phyloP scores from a whole-genome alignment of 768 basidiomycete genomes.

The Podaxis sp. region DNA sequence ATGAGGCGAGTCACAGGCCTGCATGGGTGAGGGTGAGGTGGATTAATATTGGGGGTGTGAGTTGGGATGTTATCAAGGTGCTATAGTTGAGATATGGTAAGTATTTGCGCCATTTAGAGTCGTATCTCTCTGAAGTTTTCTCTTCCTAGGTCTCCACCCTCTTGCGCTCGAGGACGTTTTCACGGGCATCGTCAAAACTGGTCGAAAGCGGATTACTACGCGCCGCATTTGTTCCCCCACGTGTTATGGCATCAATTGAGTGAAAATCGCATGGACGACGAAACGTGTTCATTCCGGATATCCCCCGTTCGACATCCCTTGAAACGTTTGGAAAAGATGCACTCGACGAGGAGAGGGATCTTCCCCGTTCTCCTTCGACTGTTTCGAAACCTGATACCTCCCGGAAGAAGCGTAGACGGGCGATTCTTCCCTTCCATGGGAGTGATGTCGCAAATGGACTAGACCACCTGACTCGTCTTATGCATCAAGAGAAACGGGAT shows the following conservation, averaged over 20 bases:
- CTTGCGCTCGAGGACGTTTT: slow-evolving; percentile 68
- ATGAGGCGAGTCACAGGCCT: slow-evolving; percentile 40
- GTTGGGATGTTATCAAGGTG: slow-evolving; percentile 72
- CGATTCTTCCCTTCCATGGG: slow-evolving; percentile 22
- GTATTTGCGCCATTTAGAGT: neutral
- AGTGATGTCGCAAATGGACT: slow-evolving; percentile 13
- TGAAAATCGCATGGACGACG: slow-evolving; percentile 11
- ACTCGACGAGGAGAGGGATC: slow-evolving; percentile 4
- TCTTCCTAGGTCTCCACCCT: slow-evolving; percentile 54
- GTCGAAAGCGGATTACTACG: slow-evolving; percentile 70
- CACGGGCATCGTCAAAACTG: slow-evolving; percentile 49
- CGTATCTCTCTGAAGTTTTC: neutral
- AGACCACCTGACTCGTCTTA: slow-evolving; percentile 15
- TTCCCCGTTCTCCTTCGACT: neutral
- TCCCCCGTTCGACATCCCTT: slow-evolving; percentile 33
- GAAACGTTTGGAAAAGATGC: slow-evolving; percentile 19
- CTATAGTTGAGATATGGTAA: too few relatives aligned
- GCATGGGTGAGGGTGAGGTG: slow-evolving; percentile 68
- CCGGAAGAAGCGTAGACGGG: neutral
- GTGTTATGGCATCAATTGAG: slow-evolving; percentile 60
- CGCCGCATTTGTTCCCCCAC: slow-evolving; percentile 65
- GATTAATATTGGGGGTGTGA: slow-evolving; percentile 67
- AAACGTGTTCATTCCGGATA: slow-evolving; percentile 24
- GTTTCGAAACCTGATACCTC: neutral
- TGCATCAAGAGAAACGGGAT: slow-evolving; percentile 19